A percentile compares a stretch with the other conserved stretches of the same genome.
phyloP scores from a whole-genome alignment of 2,329 filamentous ascomycete genomes.

The Raffaelea ambrosiae region DNA sequence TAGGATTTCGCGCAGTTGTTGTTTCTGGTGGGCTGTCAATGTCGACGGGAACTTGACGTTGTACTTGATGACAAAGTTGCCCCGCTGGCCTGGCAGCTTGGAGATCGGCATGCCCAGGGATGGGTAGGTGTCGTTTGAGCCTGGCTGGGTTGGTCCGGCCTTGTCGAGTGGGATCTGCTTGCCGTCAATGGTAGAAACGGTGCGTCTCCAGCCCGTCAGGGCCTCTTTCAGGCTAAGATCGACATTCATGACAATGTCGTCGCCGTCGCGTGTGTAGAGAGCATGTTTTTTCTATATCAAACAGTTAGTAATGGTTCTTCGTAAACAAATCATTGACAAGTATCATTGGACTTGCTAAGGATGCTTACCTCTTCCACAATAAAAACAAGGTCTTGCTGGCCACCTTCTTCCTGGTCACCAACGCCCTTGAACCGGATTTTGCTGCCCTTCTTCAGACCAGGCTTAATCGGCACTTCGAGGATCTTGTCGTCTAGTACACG shows the following conservation, averaged over 20 bases:
- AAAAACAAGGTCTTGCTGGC: conserved; percentile 91
- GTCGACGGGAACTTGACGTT: conserved; percentile 86
- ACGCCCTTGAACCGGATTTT: conserved; percentile 98
- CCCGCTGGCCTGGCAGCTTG: conserved; percentile 76
- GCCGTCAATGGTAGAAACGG: conserved; percentile 88
- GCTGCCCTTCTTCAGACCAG: conserved; percentile 88
- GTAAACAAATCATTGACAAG: conserved; percentile 1
- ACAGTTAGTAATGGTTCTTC: conserved; percentile 30
- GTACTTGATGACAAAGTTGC: conserved; percentile 82
- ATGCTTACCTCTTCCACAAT: conserved; percentile 82
- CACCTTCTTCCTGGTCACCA: conserved; percentile 95
- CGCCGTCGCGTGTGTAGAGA: conserved; percentile 76
- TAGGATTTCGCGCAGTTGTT: conserved; percentile 70
- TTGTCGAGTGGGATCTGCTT: conserved; percentile 75
- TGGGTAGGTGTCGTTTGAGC: conserved; percentile 73
- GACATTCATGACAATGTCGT: conserved; percentile 72
- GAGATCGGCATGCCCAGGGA: conserved; percentile 88
- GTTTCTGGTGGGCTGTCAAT: conserved; percentile 71
- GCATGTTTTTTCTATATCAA: conserved; percentile 71
- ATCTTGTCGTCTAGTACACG: conserved; percentile 81
- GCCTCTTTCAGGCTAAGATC: conserved; percentile 88
- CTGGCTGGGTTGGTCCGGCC: conserved; percentile 76
- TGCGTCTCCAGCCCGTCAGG: conserved; percentile 84
- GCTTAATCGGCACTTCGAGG: conserved; percentile 90
- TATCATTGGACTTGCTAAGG: background rate